Evolutionary conservation across 129 eudicot species (phyloP).

Genomic region (Tagetes erecta): DNA sequence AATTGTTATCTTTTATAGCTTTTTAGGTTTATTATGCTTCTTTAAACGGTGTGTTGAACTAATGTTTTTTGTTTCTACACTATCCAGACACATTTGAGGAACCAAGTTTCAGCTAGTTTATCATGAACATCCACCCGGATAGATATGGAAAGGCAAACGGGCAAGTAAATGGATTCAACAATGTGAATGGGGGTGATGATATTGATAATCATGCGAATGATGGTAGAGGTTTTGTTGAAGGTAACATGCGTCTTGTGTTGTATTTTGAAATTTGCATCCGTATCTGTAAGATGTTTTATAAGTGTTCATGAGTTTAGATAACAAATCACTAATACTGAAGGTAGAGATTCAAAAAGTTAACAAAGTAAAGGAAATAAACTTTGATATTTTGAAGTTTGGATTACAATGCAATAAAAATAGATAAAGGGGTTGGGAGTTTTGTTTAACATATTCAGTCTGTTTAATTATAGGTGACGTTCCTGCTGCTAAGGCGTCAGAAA

Average conservation of each 20-base stretch:
- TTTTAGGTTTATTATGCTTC: not conserved
- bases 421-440: constrained; percentile 1
- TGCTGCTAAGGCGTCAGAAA: constrained; percentile 53
- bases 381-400: not conserved
- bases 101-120: constrained; percentile 26
- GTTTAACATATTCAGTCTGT: not conserved
- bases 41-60: not conserved
- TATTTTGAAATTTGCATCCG: not conserved
- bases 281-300: not conserved
- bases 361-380: not conserved
- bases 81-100: constrained; percentile 17
- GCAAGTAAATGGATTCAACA: constrained; percentile 37
- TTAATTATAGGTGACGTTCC: constrained; percentile 33
- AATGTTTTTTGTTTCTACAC: constrained; percentile 9
- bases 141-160: constrained; percentile 44
- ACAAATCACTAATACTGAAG: not conserved
- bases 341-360: not conserved
- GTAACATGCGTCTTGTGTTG: constrained; percentile 21
- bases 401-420: not conserved
- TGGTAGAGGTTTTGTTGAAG: constrained; percentile 36
- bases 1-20: constrained; percentile 5
- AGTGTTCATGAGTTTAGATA: not conserved
- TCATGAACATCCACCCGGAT: constrained; percentile 52
- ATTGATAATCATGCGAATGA: constrained; percentile 34
- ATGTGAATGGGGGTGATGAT: constrained; percentile 34